Base-by-base conservation (phyloP, 2,329 filamentous ascomycete species). In the Ascochyta fabae region DNA sequence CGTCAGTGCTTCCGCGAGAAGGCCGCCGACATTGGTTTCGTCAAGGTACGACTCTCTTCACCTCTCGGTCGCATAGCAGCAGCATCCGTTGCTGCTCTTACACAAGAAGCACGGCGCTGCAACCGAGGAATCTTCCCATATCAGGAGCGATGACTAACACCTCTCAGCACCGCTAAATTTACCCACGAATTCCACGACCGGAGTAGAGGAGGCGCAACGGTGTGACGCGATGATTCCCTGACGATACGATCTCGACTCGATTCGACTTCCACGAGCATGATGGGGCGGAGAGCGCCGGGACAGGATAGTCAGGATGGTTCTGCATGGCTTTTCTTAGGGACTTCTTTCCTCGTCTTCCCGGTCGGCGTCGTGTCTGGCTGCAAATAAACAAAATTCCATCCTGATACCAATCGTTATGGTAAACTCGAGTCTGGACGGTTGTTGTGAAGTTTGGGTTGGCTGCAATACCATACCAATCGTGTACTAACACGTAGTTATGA, bases 1-100 rank as follows among this genome's bases (percentile, higher is more conserved):
- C 84, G 86, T 83, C 83, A 86, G 80, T 88, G 86, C 84, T 88
- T 88, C 83, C 78, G 86, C 71, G 86, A 88, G 81, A 88, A 88
- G 83, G 79, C 80, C 73, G 75, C 77, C 75, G 86, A 88, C 78
- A 88, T 88, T 76, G 86, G 86, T 71, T 88, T 88, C 82, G 79
- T 82, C 78, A 88, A 88, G 85, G 86, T 88, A 80, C 69, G 71
- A 48, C 29, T 42, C 48, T 31, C 48, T 29, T 34, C 33, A 8
- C 24, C 8, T 13, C 19, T 34, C 24, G 35, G 48, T 33, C 29
- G 26, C 19, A 12, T n/a, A 29, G n/a, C 27, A 31, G 22, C 43
- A 26, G 45, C 43, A n/a, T 19, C 23, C 33, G 35, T 15, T 22
- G 33, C 42, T 33, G n/a, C 19, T 13, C 22, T 6, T 12, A 15